Evolutionary conservation across 176 grass and related monocot species (phyloP).

Genomic region (Avena insularis): DNA sequence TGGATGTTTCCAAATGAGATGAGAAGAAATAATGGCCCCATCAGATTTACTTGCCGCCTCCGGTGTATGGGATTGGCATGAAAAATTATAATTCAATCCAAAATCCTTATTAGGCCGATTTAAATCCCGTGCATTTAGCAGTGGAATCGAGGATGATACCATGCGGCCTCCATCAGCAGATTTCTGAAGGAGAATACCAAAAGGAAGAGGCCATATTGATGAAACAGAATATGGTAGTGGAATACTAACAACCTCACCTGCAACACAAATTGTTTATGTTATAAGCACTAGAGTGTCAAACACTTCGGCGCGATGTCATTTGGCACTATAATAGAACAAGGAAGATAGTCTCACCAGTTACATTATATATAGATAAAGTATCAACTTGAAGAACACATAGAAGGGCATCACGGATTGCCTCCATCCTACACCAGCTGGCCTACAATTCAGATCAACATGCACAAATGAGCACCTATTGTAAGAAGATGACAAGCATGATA

Average conservation of each 20-base stretch:
- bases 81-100: conserved; percentile 59
- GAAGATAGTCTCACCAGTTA: conserved; percentile 57
- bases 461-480: conserved; percentile 32
- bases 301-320: conserved; percentile 14
- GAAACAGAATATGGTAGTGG: conserved; percentile 81
- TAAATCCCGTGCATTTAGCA: conserved; percentile 70
- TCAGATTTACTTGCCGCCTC: conserved; percentile 63
- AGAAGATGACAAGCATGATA: conserved; percentile 37
- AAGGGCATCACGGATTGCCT: conserved; percentile 74
- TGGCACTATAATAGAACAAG: conserved; percentile 13
- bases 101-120: conserved; percentile 78
- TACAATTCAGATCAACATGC: conserved; percentile 49
- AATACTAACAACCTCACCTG: conserved; percentile 78
- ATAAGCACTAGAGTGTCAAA: conserved; percentile 33
- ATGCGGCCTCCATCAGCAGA: conserved; percentile 68
- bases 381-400: conserved; percentile 88
- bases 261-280: conserved; percentile 39
- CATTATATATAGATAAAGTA: conserved; percentile 83
- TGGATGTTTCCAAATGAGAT: conserved; percentile 90
- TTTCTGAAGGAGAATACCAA: conserved; percentile 86
- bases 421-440: conserved; percentile 94
- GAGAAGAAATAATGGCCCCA: conserved; percentile 65
- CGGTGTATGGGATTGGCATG: conserved; percentile 48
- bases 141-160: conserved; percentile 68
- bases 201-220: conserved; percentile 89